These are phyloP conservation scores for Avicennia marina DNA, from an alignment of 257 asterid species.

Conservation along the genomic window DNA sequence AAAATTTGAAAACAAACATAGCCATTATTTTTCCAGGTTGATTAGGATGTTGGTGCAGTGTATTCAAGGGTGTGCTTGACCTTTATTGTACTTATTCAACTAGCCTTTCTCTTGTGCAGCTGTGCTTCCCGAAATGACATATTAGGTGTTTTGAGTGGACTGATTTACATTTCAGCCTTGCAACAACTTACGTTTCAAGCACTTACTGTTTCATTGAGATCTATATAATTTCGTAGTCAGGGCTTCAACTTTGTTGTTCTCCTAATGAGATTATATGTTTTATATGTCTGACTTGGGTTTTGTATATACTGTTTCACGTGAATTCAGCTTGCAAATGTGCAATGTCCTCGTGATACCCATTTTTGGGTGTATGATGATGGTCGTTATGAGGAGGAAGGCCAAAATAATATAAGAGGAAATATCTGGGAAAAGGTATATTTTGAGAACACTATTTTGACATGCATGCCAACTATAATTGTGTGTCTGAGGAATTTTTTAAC, in stretches of 20 bases:
- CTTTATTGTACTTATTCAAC: no score
- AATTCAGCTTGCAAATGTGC: conserved; percentile 86
- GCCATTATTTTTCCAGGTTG: no score
- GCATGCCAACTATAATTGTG: conserved; percentile 1
- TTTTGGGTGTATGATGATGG: conserved; percentile 99
- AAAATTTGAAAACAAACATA: no score
- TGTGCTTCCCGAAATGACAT: no score
- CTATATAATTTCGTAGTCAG: no score
- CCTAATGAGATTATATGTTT: neutral
- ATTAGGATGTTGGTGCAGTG: no score
- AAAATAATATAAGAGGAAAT: conserved; percentile 92
- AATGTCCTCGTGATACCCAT: conserved; percentile 98
- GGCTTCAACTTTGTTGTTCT: conserved; percentile 3
- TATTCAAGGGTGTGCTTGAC: no score
- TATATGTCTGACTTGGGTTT: neutral
- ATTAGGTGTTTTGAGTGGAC: no score
- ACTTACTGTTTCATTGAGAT: no score
- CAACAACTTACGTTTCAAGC: no score
- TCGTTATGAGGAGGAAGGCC: conserved; percentile 98
- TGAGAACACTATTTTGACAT: neutral
- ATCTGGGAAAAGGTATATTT: conserved; percentile 87
- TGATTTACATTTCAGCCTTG: neutral
- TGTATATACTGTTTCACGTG: neutral
- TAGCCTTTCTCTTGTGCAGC: no score
- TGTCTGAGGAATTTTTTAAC: conserved; percentile 6